Conservation (phyloP, 164 flowering plant species). For the Macadamia tetraphylla region DNA sequence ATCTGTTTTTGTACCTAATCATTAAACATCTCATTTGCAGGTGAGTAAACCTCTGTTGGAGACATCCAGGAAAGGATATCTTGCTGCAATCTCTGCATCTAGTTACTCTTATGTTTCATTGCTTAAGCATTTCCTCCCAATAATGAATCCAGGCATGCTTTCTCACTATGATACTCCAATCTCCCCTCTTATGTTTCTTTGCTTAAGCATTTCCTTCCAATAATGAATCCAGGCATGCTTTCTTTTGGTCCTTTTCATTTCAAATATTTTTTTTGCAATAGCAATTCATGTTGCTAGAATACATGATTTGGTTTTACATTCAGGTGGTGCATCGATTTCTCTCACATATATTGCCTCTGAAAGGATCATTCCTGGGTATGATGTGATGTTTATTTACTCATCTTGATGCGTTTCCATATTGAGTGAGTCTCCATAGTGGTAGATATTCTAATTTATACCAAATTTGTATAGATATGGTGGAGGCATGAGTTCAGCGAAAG, state of each 20-base stretch:
- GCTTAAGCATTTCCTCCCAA: slow-evolving; percentile 86
- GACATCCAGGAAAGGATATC: slow-evolving; percentile 91
- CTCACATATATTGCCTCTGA: slow-evolving; percentile 98
- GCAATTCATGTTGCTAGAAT: slow-evolving; percentile 2
- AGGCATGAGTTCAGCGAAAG: slow-evolving; percentile 99
- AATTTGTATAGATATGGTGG: slow-evolving; percentile 74
- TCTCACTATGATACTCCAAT: background rate
- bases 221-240: slow-evolving; percentile 85
- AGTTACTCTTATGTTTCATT: slow-evolving; percentile 90
- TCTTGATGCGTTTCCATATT: background rate
- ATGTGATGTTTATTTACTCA: background rate
- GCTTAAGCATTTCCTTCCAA: slow-evolving; percentile 86
- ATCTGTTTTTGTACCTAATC: background rate
- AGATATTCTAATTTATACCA: background rate
- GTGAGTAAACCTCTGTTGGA: slow-evolving; percentile 90
- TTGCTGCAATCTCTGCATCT: slow-evolving; percentile 94
- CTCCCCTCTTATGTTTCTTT: slow-evolving; percentile 48
- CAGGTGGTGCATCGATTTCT: slow-evolving; percentile 93
- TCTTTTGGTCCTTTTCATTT: background rate
- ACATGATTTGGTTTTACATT: slow-evolving; percentile 10
- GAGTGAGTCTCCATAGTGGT: background rate
- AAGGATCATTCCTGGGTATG: slow-evolving; percentile 92
- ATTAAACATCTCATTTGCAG: slow-evolving; percentile 24
- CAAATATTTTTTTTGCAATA: background rate
- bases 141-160: slow-evolving; percentile 86